phyloP scores from a whole-genome alignment of 768 basidiomycete genomes.

The Amanita polypyramis region DNA sequence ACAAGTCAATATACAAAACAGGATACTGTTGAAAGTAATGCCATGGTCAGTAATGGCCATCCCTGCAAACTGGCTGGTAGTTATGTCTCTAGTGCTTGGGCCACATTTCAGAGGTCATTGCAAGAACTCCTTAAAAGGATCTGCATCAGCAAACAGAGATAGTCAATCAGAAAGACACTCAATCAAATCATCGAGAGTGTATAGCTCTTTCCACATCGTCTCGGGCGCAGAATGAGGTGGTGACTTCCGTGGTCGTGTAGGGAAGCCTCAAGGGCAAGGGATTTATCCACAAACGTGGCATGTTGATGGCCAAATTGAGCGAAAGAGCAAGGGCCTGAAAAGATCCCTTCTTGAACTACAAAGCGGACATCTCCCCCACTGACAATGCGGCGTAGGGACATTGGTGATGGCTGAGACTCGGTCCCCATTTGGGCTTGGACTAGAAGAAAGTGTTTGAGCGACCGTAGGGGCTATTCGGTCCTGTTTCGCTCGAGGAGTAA shows the following conservation, averaged over 20 bases:
- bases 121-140: conserved; percentile 9
- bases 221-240: conserved; percentile 10
- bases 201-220: conserved; percentile 9
- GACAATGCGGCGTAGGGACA: conserved; percentile 6
- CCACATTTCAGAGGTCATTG: conserved; percentile 7
- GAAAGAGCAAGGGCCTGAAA: conserved; percentile 8
- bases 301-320: conserved; percentile 4
- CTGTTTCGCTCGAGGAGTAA: too few species aligned
- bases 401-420: too few species aligned
- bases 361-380: conserved; percentile 8
- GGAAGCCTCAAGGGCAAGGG: conserved; percentile 10
- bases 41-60: conserved; percentile 8
- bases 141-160: conserved; percentile 6
- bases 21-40: conserved; percentile 8
- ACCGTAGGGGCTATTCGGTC: too few species aligned
- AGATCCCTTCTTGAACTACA: conserved; percentile 9
- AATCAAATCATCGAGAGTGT: conserved; percentile 8
- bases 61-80: conserved; percentile 9
- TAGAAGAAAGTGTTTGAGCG: too few species aligned
- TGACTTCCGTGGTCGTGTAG: conserved; percentile 7
- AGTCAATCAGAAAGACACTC: neutral
- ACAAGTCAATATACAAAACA: conserved; percentile 9
- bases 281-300: conserved; percentile 10
- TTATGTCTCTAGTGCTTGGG: conserved; percentile 8
- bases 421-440: too few species aligned